Evolutionary conservation across 305 asterid species (phyloP).

Genomic region (Solanum hybrid): DNA sequence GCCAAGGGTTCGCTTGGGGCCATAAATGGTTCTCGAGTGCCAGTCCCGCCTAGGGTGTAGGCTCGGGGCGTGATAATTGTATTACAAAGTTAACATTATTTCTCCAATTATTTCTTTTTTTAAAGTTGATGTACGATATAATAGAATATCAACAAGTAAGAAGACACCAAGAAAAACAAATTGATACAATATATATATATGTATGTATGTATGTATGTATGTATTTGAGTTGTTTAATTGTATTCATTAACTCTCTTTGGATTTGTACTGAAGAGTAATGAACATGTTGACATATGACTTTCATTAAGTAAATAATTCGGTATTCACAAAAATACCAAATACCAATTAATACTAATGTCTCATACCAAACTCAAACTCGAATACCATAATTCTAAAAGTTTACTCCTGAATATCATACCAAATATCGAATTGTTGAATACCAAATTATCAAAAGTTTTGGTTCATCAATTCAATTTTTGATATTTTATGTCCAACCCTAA

Average conservation of each 20-base stretch:
- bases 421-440: neutral
- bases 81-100: too few relatives aligned
- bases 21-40: too few relatives aligned
- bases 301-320: neutral
- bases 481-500: neutral
- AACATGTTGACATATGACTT: neutral
- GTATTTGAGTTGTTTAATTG: too few relatives aligned
- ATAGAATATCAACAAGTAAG: neutral
- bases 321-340: too few relatives aligned
- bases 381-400: neutral
- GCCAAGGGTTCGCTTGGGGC: too few relatives aligned
- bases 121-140: neutral
- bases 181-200: neutral
- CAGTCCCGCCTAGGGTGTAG: too few relatives aligned
- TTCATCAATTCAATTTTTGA: too few relatives aligned
- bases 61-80: too few relatives aligned
- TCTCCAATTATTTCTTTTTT: neutral
- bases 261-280: neutral
- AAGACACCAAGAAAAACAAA: neutral
- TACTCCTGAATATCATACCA: neutral
- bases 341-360: neutral
- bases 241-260: neutral
- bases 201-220: too few relatives aligned
- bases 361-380: neutral
- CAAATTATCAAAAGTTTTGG: too few relatives aligned